Base-by-base conservation (phyloP, 2,329 filamentous ascomycete genomes). In the Teratosphaeria pseudoeucalypti region DNA sequence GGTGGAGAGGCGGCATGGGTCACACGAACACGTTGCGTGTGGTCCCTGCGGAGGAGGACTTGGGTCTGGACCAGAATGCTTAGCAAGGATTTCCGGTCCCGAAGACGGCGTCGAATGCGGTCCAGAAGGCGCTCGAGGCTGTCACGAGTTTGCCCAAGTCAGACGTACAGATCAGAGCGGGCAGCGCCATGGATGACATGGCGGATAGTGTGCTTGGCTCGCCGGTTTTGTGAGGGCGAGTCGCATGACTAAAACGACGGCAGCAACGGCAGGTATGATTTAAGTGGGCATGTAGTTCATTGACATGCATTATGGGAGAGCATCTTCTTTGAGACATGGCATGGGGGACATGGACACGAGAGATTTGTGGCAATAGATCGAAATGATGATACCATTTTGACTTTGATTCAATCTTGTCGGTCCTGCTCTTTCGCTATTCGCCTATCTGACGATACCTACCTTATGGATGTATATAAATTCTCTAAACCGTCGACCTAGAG, bases 1-100 rank as follows among this genome's bases (percentile, higher is more conserved):
- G 89, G 78, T 95, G 89, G 89, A 88, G 90, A 80, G 90, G 90
- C 70, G 90, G 90, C 68, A 90, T 92, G 86, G 89, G 90, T 70
- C 89, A 94, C 81, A 95, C 90, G 74, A 95, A 94, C 82, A 94
- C 90, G 37, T 72, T 81, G 58, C 79, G 79, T 66, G 78, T 81
- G 55, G 79, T 81, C 43, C 77, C 77, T 23, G 79, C 79, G 37
- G 71, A 74, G 65, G 76, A 79, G 62, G 77, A 80, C 66, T 71
- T 81, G 63, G 79, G 79, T 55, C 67, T 81, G 59, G 76, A 79
- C 64, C 72, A 73, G 68, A 73, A 78, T 59, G 76, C 77, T 64
- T 79, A 72, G 68, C n/a, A 49, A n/a, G 43, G 43, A 9, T 49
- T 49, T n/a, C 1, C n/a, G 43, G 16, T n/a, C 19, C 43, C 43